Conservation (phyloP, 2,329 filamentous ascomycete species). For the Hypoxylon sp. region DNA sequence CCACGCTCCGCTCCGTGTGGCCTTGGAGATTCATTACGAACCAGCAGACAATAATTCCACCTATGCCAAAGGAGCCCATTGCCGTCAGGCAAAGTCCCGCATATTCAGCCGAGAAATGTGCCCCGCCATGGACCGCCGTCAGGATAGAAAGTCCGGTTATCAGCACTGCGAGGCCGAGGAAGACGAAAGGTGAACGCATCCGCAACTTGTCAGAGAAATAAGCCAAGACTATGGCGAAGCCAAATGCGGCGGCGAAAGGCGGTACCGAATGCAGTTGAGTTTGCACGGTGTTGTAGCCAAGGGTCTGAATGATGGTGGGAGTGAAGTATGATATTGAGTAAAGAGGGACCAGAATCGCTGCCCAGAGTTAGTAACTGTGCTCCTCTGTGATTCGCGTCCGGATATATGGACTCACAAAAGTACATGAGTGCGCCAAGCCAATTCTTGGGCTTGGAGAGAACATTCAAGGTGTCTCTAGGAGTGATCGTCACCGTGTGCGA, state of each 20-base stretch:
- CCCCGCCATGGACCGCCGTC: constrained; percentile 17
- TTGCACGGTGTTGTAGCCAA: constrained; percentile 55
- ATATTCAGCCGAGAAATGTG: constrained; percentile 56
- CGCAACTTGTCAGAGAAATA: constrained; percentile 15
- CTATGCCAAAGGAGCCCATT: constrained; percentile 55
- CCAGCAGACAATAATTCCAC: constrained; percentile 56
- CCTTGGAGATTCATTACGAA: constrained; percentile 59
- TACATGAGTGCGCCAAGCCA: constrained; percentile 45
- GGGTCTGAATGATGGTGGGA: constrained; percentile 56
- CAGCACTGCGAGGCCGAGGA: constrained; percentile 11
- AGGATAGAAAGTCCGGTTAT: constrained; percentile 36
- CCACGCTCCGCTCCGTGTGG: constrained; percentile 53
- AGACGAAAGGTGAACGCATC: constrained; percentile 27
- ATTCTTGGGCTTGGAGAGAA: constrained; percentile 32
- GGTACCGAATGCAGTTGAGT: constrained; percentile 58
- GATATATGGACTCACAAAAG: constrained; percentile 46
- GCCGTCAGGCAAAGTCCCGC: constrained; percentile 58
- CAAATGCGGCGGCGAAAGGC: constrained; percentile 57
- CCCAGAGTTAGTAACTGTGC: background rate
- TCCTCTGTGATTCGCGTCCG: background rate
- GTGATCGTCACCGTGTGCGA: constrained; percentile 23
- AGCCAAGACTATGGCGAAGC: constrained; percentile 52
- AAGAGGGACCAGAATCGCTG: constrained; percentile 33
- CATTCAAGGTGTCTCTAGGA: constrained; percentile 14
- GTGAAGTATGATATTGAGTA: constrained; percentile 57